Evolutionary conservation across 495 filamentous ascomycete species (phyloP).

Genomic region (Arthonia radiata): DNA sequence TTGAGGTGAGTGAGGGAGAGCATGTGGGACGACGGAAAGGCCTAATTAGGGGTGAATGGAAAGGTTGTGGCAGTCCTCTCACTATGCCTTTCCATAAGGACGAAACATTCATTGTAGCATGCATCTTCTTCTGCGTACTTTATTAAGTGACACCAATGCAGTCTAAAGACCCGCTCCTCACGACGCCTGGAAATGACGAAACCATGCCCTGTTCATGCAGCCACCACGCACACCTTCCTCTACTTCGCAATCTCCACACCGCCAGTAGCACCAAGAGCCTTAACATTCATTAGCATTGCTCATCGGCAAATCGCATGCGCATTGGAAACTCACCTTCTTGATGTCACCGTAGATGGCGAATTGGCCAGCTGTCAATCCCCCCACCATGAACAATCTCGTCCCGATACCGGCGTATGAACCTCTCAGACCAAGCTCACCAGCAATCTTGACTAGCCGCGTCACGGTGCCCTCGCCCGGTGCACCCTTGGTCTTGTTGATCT

Average conservation of each 20-base stretch:
- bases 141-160: no score
- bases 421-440: slow-evolving; percentile 69
- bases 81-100: no score
- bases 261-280: slow-evolving; percentile 37
- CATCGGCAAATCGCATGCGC: neutral
- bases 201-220: no score
- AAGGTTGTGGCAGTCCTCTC: no score
- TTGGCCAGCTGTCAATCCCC: slow-evolving; percentile 69
- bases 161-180: no score
- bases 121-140: no score
- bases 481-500: slow-evolving; percentile 99
- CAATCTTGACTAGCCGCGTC: slow-evolving; percentile 84
- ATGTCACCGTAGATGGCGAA: slow-evolving; percentile 89
- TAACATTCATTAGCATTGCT: slow-evolving; percentile 19
- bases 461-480: slow-evolving; percentile 84
- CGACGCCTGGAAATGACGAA: no score
- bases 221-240: no score
- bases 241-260: slow-evolving; percentile 55
- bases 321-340: slow-evolving; percentile 19
- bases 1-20: no score
- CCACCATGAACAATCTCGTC: slow-evolving; percentile 74
- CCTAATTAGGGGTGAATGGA: no score
- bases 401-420: slow-evolving; percentile 84
- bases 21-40: no score
- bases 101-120: no score